Evolutionary conservation across 345 rosid species (phyloP).

Genomic region (Linum lewisii): DNA sequence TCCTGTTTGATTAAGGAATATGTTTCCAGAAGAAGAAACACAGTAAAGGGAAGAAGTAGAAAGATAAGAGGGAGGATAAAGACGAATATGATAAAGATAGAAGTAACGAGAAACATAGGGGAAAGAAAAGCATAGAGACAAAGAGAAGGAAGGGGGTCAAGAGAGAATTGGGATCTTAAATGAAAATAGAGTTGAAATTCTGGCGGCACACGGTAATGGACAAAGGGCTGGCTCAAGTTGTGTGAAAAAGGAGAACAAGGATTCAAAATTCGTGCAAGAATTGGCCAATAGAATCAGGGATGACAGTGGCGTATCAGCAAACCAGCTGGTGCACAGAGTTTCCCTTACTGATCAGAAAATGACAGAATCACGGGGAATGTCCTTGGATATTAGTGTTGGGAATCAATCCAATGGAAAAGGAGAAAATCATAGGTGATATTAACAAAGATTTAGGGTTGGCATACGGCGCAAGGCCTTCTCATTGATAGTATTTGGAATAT

Average conservation of each 20-base stretch:
- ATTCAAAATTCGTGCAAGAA: conserved; percentile 36
- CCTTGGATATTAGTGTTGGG: conserved; percentile 13
- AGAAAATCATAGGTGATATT: conserved; percentile 21
- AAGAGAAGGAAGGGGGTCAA: conserved; percentile 22
- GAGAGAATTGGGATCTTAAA: conserved; percentile 26
- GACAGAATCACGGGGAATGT: conserved; percentile 18
- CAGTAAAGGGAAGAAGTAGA: conserved; percentile 43
- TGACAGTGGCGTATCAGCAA: conserved; percentile 38
- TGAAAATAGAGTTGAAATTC: conserved; percentile 21
- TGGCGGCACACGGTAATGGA: conserved; percentile 16
- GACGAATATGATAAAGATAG: conserved; percentile 43
- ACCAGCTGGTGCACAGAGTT: conserved; percentile 27
- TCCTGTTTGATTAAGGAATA: too few species aligned
- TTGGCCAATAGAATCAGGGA: conserved; percentile 41
- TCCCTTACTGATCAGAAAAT: conserved; percentile 16
- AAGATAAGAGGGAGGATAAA: conserved; percentile 39
- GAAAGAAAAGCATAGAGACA: conserved; percentile 7
- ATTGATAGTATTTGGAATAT: too few species aligned
- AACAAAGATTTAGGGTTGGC: too few species aligned
- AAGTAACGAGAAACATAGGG: conserved; percentile 39
- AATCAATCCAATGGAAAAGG: conserved; percentile 17
- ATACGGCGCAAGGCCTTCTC: too few species aligned
- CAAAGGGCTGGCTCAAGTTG: conserved; percentile 20
- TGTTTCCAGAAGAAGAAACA: conserved; percentile 40
- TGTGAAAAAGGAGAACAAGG: conserved; percentile 25